Evolutionary conservation across 805 yeast genomes (phyloP).

Genomic region (Candida corydali): DNA sequence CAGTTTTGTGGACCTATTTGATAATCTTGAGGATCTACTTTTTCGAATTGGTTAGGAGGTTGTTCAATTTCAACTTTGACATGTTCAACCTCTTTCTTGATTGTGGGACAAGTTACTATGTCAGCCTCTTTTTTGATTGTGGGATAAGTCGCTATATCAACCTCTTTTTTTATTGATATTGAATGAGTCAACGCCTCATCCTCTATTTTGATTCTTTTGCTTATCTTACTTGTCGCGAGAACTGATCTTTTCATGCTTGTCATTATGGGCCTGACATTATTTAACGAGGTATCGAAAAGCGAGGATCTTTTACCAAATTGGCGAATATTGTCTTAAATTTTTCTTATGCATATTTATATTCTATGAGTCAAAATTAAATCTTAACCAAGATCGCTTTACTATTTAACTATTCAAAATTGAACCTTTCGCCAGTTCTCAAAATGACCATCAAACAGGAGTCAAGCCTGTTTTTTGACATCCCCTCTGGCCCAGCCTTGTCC

Average conservation of each 20-base stretch:
- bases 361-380: slow-evolving; percentile 1
- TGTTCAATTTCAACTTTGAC: slow-evolving; percentile 8
- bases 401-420: neutral
- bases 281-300: neutral
- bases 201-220: slow-evolving; percentile 1
- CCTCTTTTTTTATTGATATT: neutral
- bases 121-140: neutral
- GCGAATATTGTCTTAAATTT: neutral
- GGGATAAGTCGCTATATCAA: too few relatives aligned
- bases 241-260: neutral
- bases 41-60: slow-evolving; percentile 12
- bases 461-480: neutral
- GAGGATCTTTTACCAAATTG: neutral
- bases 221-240: neutral
- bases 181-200: neutral
- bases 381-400: too few relatives aligned
- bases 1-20: slow-evolving; percentile 41
- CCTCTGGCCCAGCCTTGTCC: neutral
- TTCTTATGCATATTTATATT: slow-evolving; percentile 1
- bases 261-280: neutral
- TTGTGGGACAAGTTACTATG: too few relatives aligned
- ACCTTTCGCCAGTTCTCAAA: too few relatives aligned
- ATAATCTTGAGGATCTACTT: slow-evolving; percentile 5
- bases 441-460: neutral
- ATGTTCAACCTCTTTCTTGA: slow-evolving; percentile 5